Base-by-base conservation (phyloP, 2,329 filamentous ascomycete species). In the Aphanoascus verrucosus region DNA sequence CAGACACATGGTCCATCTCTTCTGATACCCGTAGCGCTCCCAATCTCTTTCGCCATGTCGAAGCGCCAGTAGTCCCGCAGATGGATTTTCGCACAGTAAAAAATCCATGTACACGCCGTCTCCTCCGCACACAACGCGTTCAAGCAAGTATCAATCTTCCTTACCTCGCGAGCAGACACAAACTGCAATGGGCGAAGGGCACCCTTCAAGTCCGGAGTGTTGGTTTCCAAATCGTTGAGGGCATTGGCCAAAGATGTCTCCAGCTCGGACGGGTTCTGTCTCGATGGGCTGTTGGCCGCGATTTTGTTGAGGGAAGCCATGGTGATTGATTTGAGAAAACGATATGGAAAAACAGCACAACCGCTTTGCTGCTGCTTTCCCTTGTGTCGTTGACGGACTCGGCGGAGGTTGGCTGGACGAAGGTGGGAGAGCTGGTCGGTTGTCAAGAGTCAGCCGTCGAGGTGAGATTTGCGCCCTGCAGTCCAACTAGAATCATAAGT, bases 81-180 rank as follows among this genome's bases (percentile, higher is more conserved):
- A 2, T 43, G 8, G n/a, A 17, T 23, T 14, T 23, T 42, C 12
- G 5, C 40, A 12, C 37, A 43, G 38, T 19, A 15, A 32, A n/a
- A n/a, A 15, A 17, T 11, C 31, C 11, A 38, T 45, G 19, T 31
- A 8, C 46, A 20, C 7, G 5, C 2, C 40, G 28, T 12, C n/a
- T 43, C 34, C 37, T 34, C 35, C 47, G 41, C 37, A 12, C n/a
- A 42, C 12, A 23, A 45, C 8, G 8, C 6, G 9, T 31, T 46
- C 40, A 54, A 54, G n/a, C 23, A 41, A 34, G 23, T 19, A 45
- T n/a, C 34, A 48, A 34, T 53, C 23, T 51, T 37, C 51, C 89
- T 89, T 86, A 98, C 93, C 91, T 98, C 93, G 77, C 90, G 88
- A 74, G 93, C 93, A 78, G 88, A 94, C 75, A 94, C 88, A 77